phyloP scores from a whole-genome alignment of 192 early-diverging fungal genomes.

The Gamsiella multidivaricata region DNA sequence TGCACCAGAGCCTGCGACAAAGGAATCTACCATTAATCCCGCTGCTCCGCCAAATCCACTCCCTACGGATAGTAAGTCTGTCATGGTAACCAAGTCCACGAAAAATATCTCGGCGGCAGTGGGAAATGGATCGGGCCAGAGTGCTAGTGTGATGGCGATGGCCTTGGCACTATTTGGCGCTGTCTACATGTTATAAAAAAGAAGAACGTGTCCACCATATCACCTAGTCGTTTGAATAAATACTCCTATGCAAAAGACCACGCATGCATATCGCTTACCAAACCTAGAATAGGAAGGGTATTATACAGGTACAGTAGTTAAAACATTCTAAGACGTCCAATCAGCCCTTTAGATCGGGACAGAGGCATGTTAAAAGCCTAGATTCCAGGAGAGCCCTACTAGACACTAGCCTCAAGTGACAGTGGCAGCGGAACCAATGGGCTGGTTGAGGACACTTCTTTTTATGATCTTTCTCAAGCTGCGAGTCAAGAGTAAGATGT shows the following conservation, averaged over 20 bases:
- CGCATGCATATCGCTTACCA: too few species aligned
- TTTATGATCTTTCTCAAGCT: slow-evolving; percentile 21
- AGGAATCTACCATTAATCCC: slow-evolving; percentile 23
- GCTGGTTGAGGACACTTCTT: not conserved
- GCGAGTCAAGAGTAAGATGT: not conserved
- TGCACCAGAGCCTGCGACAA: slow-evolving; percentile 6
- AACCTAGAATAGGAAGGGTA: too few species aligned
- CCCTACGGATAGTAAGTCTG: not conserved
- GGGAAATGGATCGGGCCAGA: slow-evolving; percentile 1
- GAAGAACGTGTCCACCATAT: too few species aligned
- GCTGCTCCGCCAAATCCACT: slow-evolving; percentile 27
- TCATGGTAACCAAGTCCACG: not conserved
- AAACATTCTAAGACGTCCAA: too few species aligned
- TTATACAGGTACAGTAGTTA: too few species aligned
- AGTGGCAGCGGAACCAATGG: too few species aligned
- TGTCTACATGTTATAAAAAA: slow-evolving; percentile 40
- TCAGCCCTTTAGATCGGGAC: too few species aligned
- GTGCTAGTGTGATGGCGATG: slow-evolving; percentile 40
- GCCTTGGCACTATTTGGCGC: slow-evolving; percentile 44
- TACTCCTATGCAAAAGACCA: too few species aligned
- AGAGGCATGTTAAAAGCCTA: too few species aligned
- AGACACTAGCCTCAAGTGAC: too few species aligned
- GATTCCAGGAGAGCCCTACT: too few species aligned
- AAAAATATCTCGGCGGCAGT: not conserved
- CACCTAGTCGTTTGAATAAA: too few species aligned